Percentiles rank a stretch among this genome's conserved stretches.
phyloP scores from a whole-genome alignment of 768 basidiomycete genomes.

The Peribolospora kevripleyi region DNA sequence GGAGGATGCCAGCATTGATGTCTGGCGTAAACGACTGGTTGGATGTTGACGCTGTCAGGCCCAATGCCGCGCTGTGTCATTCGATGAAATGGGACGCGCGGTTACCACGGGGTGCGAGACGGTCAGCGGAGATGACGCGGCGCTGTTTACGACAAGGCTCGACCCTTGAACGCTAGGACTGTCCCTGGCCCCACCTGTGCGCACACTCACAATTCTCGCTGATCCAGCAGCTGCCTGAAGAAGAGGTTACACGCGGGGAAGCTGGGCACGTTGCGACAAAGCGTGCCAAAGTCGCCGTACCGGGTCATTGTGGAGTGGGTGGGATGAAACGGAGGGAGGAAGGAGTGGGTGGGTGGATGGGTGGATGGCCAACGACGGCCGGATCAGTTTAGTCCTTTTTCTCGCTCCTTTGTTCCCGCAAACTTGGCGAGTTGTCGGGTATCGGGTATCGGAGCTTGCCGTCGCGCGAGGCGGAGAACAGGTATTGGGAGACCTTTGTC shows the following conservation, averaged over 20 bases:
- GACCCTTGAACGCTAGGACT: slow-evolving; percentile 1
- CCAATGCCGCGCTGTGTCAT: slow-evolving; percentile 2
- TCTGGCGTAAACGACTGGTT: slow-evolving; percentile 23
- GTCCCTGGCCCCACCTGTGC: slow-evolving; percentile 7
- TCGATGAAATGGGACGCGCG: slow-evolving; percentile 6
- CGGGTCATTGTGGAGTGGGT: slow-evolving; percentile 3
- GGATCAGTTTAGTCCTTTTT: too few relatives aligned
- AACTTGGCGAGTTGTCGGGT: not conserved
- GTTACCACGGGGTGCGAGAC: slow-evolving; percentile 6
- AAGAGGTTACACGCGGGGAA: slow-evolving; percentile 90
- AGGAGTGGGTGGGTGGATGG: too few relatives aligned
- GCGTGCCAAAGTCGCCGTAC: slow-evolving; percentile 48
- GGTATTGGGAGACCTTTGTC: slow-evolving; percentile 2
- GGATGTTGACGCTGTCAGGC: slow-evolving; percentile 19
- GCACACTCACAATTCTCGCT: slow-evolving; percentile 10
- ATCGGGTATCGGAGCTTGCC: not conserved
- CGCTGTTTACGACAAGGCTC: slow-evolving; percentile 9
- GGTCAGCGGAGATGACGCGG: slow-evolving; percentile 9
- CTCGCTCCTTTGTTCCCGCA: not conserved
- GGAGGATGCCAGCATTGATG: slow-evolving; percentile 21
- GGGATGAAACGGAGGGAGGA: not conserved
- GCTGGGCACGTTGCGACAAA: slow-evolving; percentile 46
- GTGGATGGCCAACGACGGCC: too few relatives aligned
- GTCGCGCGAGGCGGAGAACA: not conserved
- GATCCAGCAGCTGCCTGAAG: slow-evolving; percentile 44